Evolutionary conservation across 345 rosid species (phyloP).

Genomic region (Cardiospermum halicacabum): DNA sequence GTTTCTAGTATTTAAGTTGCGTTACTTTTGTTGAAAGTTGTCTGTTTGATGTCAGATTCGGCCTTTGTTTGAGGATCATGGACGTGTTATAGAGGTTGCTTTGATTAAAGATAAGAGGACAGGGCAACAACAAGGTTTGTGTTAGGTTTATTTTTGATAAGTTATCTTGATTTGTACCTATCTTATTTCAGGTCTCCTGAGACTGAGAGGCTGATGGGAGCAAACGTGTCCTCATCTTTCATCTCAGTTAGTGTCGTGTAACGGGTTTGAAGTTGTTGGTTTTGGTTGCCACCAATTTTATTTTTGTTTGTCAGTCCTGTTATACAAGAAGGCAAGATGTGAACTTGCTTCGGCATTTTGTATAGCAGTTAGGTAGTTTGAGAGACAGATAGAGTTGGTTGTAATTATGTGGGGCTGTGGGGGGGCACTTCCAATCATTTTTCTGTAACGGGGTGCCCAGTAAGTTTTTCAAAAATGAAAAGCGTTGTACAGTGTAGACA

Average conservation of each 20-base stretch:
- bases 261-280: slow-evolving; percentile 62
- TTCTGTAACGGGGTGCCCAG: slow-evolving; percentile 38
- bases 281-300: slow-evolving; percentile 41
- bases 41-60: slow-evolving; percentile 56
- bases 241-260: slow-evolving; percentile 68
- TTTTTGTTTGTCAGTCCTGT: slow-evolving; percentile 35
- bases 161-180: slow-evolving; percentile 39
- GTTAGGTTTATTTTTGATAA: slow-evolving; percentile 30
- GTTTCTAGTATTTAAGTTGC: background rate
- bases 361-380: slow-evolving; percentile 34
- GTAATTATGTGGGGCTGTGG: slow-evolving; percentile 49
- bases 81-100: slow-evolving; percentile 92
- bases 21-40: background rate
- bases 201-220: slow-evolving; percentile 94
- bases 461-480: slow-evolving; percentile 36
- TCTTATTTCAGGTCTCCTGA: slow-evolving; percentile 75
- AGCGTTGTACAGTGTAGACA: slow-evolving; percentile 43
- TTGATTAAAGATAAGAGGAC: slow-evolving; percentile 92
- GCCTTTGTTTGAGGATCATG: slow-evolving; percentile 80
- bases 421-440: slow-evolving; percentile 35
- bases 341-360: slow-evolving; percentile 39
- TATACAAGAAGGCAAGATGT: slow-evolving; percentile 57
- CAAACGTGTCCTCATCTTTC: slow-evolving; percentile 72
- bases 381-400: slow-evolving; percentile 45
- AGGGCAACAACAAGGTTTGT: slow-evolving; percentile 94